Evolutionary conservation across 352 stramenopile species (phyloP).

Genomic region (Lagenidium giganteum): DNA sequence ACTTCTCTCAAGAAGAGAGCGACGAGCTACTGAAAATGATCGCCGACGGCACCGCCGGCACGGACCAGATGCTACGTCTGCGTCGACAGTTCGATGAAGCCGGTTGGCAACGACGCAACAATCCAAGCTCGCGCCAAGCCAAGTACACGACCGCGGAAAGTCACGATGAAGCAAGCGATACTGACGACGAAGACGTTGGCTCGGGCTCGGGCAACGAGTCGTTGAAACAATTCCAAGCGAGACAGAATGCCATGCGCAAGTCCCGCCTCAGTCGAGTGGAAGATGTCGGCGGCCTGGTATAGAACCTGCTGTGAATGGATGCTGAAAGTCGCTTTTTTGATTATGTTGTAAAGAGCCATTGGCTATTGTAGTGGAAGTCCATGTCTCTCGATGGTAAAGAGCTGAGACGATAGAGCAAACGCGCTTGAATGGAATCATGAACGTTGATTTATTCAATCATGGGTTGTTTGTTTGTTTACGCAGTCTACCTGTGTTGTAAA

Average conservation of each 20-base stretch:
- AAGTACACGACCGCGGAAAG: conserved; percentile 19
- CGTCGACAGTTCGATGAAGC: conserved; percentile 57
- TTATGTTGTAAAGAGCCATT: too few relatives aligned
- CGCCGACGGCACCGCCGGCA: conserved; percentile 57
- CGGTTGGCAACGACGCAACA: conserved; percentile 51
- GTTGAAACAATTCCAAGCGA: conserved; percentile 17
- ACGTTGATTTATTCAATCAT: too few relatives aligned
- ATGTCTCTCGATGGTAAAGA: too few relatives aligned
- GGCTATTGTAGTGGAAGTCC: too few relatives aligned
- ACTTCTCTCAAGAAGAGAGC: conserved; percentile 64
- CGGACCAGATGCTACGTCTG: conserved; percentile 64
- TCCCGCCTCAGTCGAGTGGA: conserved; percentile 20
- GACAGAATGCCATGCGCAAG: conserved; percentile 36
- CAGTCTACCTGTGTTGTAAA: too few relatives aligned
- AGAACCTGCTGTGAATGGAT: too few relatives aligned
- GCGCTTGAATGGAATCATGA: too few relatives aligned
- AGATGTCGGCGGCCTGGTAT: conserved; percentile 13
- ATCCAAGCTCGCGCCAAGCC: conserved; percentile 24
- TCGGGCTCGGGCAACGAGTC: conserved; percentile 17
- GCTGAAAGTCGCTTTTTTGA: too few relatives aligned
- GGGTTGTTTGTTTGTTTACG: too few relatives aligned
- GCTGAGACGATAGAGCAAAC: too few relatives aligned
- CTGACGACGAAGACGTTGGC: conserved; percentile 36
- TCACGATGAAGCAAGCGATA: conserved; percentile 37
- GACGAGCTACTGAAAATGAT: conserved; percentile 81